Evolutionary conservation across 2,329 filamentous ascomycete species (phyloP).

Genomic region (Venturia oleaginea): DNA sequence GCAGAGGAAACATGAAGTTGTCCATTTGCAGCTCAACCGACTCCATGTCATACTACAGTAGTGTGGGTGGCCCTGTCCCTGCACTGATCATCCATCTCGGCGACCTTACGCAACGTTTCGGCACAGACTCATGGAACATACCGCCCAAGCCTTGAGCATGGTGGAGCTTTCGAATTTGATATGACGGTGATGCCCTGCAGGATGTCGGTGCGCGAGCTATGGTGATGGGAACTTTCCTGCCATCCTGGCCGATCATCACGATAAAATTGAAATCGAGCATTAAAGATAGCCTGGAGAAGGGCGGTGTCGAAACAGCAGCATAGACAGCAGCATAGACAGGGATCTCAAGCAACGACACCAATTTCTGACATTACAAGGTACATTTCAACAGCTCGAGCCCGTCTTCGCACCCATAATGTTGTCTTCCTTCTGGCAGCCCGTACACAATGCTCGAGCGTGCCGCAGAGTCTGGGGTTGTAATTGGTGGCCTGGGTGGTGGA

Average conservation of each 20-base stretch:
- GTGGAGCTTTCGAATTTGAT: not conserved
- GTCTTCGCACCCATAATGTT: not conserved
- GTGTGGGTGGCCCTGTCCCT: not conserved
- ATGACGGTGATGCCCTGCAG: not conserved
- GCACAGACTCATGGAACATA: no score
- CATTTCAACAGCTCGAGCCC: not conserved
- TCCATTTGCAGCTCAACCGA: not conserved
- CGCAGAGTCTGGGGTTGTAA: not conserved
- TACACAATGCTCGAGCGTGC: not conserved
- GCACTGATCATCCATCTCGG: not conserved
- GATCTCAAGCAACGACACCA: not conserved
- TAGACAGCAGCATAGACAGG: not conserved
- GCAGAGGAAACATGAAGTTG: not conserved
- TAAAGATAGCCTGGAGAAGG: not conserved
- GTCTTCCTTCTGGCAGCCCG: not conserved
- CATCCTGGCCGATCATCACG: not conserved
- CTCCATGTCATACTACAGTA: not conserved
- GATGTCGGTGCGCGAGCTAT: not conserved
- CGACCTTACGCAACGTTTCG: not conserved
- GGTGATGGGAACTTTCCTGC: conserved; percentile 1
- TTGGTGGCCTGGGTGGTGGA: not conserved
- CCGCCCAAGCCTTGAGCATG: no score
- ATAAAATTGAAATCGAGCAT: not conserved
- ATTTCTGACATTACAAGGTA: not conserved
- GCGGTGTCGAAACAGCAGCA: not conserved